phyloP scores from a whole-genome alignment of 2,329 filamentous ascomycete species.

The Neonectria punicea region DNA sequence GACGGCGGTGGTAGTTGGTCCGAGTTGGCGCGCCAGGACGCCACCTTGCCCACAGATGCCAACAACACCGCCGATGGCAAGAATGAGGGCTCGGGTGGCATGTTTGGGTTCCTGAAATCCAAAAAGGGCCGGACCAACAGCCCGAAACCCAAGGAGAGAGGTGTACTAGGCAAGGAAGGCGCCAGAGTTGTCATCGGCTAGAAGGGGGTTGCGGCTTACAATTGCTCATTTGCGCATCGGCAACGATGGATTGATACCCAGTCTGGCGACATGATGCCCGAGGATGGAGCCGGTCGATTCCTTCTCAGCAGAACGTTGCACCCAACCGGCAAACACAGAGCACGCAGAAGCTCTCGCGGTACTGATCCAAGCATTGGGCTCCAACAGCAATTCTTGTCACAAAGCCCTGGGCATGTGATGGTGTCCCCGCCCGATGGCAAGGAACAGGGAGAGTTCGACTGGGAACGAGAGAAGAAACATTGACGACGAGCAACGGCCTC shows the following conservation, averaged over 20 bases:
- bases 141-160: slow-evolving; percentile 92
- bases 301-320: slow-evolving; percentile 15
- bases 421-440: slow-evolving; percentile 14
- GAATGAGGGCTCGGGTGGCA: slow-evolving; percentile 73
- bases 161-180: slow-evolving; percentile 94
- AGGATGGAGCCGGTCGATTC: slow-evolving; percentile 13
- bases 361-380: slow-evolving; percentile 12
- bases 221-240: slow-evolving; percentile 27
- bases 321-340: slow-evolving; percentile 17
- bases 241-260: slow-evolving; percentile 28
- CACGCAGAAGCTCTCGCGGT: slow-evolving; percentile 14
- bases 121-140: slow-evolving; percentile 92
- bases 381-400: slow-evolving; percentile 9
- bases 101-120: slow-evolving; percentile 88
- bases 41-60: slow-evolving; percentile 76
- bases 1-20: slow-evolving; percentile 93
- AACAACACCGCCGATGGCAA: slow-evolving; percentile 64
- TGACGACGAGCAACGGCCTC: slow-evolving; percentile 40
- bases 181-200: slow-evolving; percentile 83
- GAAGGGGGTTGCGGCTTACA: slow-evolving; percentile 33
- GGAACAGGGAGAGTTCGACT: slow-evolving; percentile 20
- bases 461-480: slow-evolving; percentile 16
- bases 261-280: slow-evolving; percentile 20
- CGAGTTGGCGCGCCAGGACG: slow-evolving; percentile 85
- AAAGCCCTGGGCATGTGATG: slow-evolving; percentile 16